A percentile compares a stretch with the other conserved stretches of the same genome.
phyloP scores from a whole-genome alignment of 108 stramenopile species.

The Mayamaea pseudoterrestris region DNA sequence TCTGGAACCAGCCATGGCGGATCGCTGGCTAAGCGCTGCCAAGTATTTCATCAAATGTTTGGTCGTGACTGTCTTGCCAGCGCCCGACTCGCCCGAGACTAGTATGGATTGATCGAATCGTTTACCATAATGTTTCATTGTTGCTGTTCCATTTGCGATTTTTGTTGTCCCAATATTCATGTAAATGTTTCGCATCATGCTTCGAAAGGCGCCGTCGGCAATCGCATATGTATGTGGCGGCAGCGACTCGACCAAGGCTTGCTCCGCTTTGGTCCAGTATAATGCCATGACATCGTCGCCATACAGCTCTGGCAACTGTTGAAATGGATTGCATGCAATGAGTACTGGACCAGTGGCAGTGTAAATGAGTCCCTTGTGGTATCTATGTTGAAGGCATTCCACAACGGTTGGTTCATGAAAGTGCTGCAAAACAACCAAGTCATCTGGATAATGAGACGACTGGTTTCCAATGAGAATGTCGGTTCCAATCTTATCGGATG shows the following conservation, averaged over 20 bases:
- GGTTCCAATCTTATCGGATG: not conserved
- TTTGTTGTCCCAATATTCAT: not conserved
- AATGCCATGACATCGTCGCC: slow-evolving; percentile 39
- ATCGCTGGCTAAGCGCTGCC: slow-evolving; percentile 28
- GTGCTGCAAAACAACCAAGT: slow-evolving; percentile 67
- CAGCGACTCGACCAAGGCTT: slow-evolving; percentile 8
- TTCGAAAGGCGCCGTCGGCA: slow-evolving; percentile 85
- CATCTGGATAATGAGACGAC: slow-evolving; percentile 17
- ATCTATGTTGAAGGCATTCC: slow-evolving; percentile 44
- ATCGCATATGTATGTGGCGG: slow-evolving; percentile 75
- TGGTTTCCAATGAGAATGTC: not conserved
- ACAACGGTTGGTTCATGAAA: slow-evolving; percentile 82
- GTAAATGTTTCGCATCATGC: slow-evolving; percentile 48
- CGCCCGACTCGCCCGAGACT: slow-evolving; percentile 48
- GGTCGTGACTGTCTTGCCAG: slow-evolving; percentile 55
- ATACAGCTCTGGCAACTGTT: slow-evolving; percentile 39
- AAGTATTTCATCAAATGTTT: slow-evolving; percentile 68
- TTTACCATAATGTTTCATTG: too few species aligned
- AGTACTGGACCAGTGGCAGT: slow-evolving; percentile 86
- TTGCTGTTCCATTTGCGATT: slow-evolving; percentile 8
- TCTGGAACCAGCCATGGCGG: slow-evolving; percentile 1
- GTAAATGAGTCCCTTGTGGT: slow-evolving; percentile 60
- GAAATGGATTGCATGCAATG: slow-evolving; percentile 86
- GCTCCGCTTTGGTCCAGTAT: slow-evolving; percentile 35
- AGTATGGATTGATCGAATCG: slow-evolving; percentile 32